phyloP scores from a whole-genome alignment of 139 green algal genomes.

The Chlorella sorokiniana region DNA sequence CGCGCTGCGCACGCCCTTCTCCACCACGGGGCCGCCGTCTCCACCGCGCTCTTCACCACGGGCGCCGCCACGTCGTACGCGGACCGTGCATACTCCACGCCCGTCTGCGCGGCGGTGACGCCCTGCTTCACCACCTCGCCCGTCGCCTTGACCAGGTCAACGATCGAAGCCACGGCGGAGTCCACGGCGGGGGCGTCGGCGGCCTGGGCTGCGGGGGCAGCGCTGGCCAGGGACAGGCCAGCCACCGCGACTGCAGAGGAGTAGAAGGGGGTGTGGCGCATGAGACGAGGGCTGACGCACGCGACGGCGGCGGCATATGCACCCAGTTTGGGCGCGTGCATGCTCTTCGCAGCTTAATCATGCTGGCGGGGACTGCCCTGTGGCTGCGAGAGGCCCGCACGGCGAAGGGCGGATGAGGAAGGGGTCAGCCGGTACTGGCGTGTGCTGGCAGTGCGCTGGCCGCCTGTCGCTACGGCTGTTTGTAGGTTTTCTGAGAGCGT shows the following conservation, averaged over 20 bases:
- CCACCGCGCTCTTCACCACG: conserved; percentile 44
- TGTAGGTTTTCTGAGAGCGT: no score
- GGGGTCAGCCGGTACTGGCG: background rate
- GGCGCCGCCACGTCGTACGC: conserved; percentile 53
- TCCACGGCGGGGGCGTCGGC: conserved; percentile 18
- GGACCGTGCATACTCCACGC: conserved; percentile 24
- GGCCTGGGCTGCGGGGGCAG: conserved; percentile 16
- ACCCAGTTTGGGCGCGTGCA: no score
- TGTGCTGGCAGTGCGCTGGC: background rate
- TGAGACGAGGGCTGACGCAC: background rate
- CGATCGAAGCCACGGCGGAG: conserved; percentile 13
- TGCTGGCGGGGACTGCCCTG: no score
- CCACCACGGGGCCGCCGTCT: conserved; percentile 36
- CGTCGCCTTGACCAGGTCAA: conserved; percentile 34
- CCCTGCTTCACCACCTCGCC: conserved; percentile 42
- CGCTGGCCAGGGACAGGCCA: background rate
- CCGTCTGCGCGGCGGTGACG: conserved; percentile 31
- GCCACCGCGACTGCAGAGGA: conserved; percentile 13
- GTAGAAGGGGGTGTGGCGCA: background rate
- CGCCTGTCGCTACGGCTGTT: no score
- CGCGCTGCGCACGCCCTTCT: conserved; percentile 41
- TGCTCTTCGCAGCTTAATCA: no score
- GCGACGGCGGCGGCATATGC: no score
- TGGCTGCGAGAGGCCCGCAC: no score
- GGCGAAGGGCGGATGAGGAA: no score